phyloP scores from a whole-genome alignment of 2,329 filamentous ascomycete species.

The Cordyceps tenuipes region DNA sequence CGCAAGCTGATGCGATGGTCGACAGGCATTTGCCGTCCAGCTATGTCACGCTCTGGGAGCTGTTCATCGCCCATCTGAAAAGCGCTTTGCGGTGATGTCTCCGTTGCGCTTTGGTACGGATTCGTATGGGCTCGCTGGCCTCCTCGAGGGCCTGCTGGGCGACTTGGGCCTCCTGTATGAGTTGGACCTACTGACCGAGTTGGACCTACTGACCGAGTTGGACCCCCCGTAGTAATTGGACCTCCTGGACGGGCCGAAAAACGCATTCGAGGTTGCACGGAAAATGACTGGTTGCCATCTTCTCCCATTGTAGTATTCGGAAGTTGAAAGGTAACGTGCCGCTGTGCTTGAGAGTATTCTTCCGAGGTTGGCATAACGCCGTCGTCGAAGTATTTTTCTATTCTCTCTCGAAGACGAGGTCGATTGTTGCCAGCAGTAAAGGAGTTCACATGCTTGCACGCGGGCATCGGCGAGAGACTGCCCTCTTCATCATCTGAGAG shows the following conservation, averaged over 20 bases:
- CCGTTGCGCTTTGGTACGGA: background rate
- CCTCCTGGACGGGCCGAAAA: background rate
- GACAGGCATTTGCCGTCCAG: slow-evolving; percentile 19
- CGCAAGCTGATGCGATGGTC: slow-evolving; percentile 36
- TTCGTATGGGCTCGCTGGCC: background rate
- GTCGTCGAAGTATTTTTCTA: slow-evolving; percentile 21
- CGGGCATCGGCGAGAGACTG: slow-evolving; percentile 11
- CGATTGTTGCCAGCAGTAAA: slow-evolving; percentile 17
- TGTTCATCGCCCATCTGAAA: slow-evolving; percentile 18
- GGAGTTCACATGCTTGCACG: slow-evolving; percentile 20
- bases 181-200: background rate
- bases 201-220: background rate
- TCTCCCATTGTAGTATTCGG: slow-evolving; percentile 7
- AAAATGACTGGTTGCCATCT: slow-evolving; percentile 7
- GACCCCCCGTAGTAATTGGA: background rate
- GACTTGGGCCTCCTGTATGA: background rate
- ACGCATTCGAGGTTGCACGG: background rate
- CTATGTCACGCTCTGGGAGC: slow-evolving; percentile 19
- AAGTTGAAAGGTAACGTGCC: slow-evolving; percentile 14
- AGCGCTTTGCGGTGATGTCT: background rate
- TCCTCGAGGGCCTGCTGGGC: background rate
- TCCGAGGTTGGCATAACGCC: slow-evolving; percentile 2
- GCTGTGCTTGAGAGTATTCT: slow-evolving; percentile 12
- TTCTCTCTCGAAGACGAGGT: slow-evolving; percentile 20
- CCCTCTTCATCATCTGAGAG: background rate